Base-by-base conservation (phyloP, 1,284 basidiomycete genomes). In the Athelia psychrophila region DNA sequence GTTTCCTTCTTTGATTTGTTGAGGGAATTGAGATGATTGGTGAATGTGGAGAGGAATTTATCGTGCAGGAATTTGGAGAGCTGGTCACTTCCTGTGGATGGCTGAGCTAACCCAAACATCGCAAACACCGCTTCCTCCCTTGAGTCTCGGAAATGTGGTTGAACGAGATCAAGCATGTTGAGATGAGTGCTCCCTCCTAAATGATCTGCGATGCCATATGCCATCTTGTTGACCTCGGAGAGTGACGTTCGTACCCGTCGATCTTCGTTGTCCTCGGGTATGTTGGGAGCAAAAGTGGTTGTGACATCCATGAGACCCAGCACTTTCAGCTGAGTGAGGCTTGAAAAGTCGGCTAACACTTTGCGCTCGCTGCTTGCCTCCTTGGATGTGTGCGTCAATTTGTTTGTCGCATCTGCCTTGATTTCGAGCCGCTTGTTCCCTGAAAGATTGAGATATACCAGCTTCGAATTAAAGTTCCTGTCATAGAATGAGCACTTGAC, bases 271-370 rank as follows among this genome's bases (percentile, higher is more conserved):
- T 98, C 95, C 67, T 98, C 96, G 0, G 95, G 95, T 24, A 96
- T 79, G 47, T 85, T 85, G 4, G 75, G 86, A 62, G 62, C 72
- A 67, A 88, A 88, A 44, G 90, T 88, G 42, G 95, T 88, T 3
- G 95, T 98, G 55, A 99, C 94, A 67, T 99, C 97, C 91, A 99
- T 99, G 33, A 99, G 80, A 36, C 97, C 96, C 2, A 99, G 80
- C 19, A 97, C 85, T 33, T 89, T 88, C 42, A 99, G 77, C 59
- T 92, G 84, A 1, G 78, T 80, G 30, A 98, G 78, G 6, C 83
- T 83, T n/a, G 86, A 87, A 68, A 99, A 99, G 60, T 95, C 92
- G 15, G 93, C 89, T 19, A 96, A 79, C 55, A 78, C 62, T 50
- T 78, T 72, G 16, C 69, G 66, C 27, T 30, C 27, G 51, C 46